Conservation (phyloP, 768 basidiomycete species). For the Hypholoma sublateritium region DNA sequence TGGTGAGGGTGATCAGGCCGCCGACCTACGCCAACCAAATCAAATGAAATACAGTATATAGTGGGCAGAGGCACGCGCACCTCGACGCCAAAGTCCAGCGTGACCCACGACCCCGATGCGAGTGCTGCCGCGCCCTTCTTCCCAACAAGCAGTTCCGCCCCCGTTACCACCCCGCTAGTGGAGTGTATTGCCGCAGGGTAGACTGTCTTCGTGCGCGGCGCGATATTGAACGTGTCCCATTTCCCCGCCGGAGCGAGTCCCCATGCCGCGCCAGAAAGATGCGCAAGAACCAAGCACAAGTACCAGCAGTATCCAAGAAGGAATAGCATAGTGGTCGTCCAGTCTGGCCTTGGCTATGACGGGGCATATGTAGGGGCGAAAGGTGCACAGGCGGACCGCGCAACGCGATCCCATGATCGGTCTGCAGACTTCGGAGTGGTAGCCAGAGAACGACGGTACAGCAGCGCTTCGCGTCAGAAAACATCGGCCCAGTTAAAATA, state of each 20-base stretch:
- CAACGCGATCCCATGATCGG: not conserved
- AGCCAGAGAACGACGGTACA: not conserved
- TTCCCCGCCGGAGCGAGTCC: slow-evolving; percentile 43
- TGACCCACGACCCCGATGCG: slow-evolving; percentile 42
- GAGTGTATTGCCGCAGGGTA: slow-evolving; percentile 41
- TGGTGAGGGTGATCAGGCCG: slow-evolving; percentile 49
- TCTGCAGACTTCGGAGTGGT: not conserved
- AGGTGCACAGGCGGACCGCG: no score
- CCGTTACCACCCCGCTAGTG: slow-evolving; percentile 32
- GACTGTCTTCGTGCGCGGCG: slow-evolving; percentile 46
- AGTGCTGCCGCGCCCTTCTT: slow-evolving; percentile 39
- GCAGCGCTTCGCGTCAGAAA: not conserved
- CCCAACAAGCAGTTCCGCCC: slow-evolving; percentile 31
- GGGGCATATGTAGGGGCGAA: no score
- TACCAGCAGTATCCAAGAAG: not conserved
- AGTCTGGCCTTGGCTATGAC: no score
- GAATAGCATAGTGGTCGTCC: not conserved
- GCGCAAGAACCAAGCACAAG: not conserved
- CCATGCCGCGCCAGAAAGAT: not conserved
- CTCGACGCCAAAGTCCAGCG: slow-evolving; percentile 57
- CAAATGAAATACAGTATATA: not conserved
- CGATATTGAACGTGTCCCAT: slow-evolving; percentile 55
- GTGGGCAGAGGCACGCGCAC: slow-evolving; percentile 23
- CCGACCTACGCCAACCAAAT: slow-evolving; percentile 38
- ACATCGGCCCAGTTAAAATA: not conserved